Percentiles rank a stretch among this genome's conserved stretches.
These are phyloP conservation scores for Chaetomium tenue DNA, from an alignment of 495 filamentous ascomycete species.

Conservation along the genomic window DNA sequence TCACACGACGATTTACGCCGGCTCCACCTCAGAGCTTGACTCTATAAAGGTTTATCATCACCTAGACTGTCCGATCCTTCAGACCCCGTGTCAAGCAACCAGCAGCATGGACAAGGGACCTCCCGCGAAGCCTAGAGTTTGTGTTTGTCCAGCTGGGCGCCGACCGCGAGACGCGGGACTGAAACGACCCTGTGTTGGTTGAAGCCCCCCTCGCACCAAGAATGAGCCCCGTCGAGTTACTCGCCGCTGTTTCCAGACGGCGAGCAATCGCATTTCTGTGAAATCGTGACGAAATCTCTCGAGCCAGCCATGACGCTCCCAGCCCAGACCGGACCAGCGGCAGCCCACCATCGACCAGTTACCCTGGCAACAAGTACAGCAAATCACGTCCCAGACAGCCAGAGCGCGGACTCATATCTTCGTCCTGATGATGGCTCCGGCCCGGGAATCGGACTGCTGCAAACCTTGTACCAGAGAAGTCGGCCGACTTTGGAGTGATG, in stretches of 20 bases:
- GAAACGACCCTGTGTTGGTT: conserved; percentile 30
- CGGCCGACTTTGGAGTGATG: conserved; percentile 40
- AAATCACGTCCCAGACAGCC: conserved; percentile 36
- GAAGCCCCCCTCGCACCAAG: conserved; percentile 89
- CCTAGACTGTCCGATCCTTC: conserved; percentile 56
- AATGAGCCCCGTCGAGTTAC: conserved; percentile 99
- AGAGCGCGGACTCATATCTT: conserved; percentile 84
- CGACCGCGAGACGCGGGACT: conserved; percentile 23
- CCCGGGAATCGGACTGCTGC: conserved; percentile 24
- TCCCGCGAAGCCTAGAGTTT: conserved; percentile 52
- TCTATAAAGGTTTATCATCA: conserved; percentile 97
- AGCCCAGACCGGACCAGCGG: conserved; percentile 42
- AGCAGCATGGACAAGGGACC: conserved; percentile 34
- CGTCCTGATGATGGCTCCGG: conserved; percentile 61
- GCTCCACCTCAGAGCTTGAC: conserved; percentile 94
- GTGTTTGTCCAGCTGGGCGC: conserved; percentile 31
- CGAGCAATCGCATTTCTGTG: conserved; percentile 99
- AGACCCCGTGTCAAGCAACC: conserved; percentile 34
- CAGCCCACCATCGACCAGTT: conserved; percentile 42
- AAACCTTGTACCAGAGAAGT: conserved; percentile 4
- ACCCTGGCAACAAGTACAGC: conserved; percentile 40
- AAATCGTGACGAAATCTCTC: conserved; percentile 78
- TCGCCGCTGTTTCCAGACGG: conserved; percentile 49
- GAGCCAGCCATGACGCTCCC: conserved; percentile 43
- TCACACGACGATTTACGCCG: conserved; percentile 46